Conservation (phyloP, 306 rosid genomes). For the Quercus bicolor region DNA sequence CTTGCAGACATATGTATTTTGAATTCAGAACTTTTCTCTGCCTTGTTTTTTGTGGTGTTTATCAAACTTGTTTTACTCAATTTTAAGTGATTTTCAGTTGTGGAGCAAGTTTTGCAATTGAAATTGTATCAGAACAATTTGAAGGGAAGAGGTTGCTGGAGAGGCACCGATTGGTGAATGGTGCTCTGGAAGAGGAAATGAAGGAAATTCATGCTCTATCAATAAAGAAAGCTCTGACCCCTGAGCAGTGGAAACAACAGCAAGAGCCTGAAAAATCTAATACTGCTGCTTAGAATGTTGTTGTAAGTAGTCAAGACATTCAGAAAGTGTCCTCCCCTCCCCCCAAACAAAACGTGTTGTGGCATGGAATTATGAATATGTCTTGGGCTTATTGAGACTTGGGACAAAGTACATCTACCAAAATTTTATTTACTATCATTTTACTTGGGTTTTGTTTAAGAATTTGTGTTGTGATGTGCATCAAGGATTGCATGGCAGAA, state of each 20-base stretch:
- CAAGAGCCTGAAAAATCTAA: constrained; percentile 54
- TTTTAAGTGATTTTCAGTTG: constrained; percentile 44
- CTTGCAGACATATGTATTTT: background rate
- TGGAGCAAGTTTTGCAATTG: constrained; percentile 74
- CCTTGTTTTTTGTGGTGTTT: background rate
- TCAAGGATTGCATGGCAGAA: too few species aligned
- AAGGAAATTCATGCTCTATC: constrained; percentile 92
- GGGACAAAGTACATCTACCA: background rate
- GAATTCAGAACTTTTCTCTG: background rate
- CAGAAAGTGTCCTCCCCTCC: too few species aligned
- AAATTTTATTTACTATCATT: background rate
- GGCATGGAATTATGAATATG: background rate
- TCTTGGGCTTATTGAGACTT: constrained; percentile 12
- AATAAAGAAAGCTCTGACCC: constrained; percentile 78
- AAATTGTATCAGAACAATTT: constrained; percentile 76
- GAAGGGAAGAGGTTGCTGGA: constrained; percentile 86
- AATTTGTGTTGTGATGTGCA: background rate
- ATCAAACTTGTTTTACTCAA: background rate
- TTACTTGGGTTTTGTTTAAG: constrained; percentile 8
- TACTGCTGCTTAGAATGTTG: constrained; percentile 43
- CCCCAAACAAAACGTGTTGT: background rate
- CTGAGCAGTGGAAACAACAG: constrained; percentile 90
- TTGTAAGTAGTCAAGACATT: background rate
- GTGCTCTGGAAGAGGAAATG: constrained; percentile 80
- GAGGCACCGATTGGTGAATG: constrained; percentile 88